Percentiles rank a stretch among this genome's conserved stretches.
Conservation (phyloP, 805 yeast genomes). For the Metschnikowia reukaufii region DNA sequence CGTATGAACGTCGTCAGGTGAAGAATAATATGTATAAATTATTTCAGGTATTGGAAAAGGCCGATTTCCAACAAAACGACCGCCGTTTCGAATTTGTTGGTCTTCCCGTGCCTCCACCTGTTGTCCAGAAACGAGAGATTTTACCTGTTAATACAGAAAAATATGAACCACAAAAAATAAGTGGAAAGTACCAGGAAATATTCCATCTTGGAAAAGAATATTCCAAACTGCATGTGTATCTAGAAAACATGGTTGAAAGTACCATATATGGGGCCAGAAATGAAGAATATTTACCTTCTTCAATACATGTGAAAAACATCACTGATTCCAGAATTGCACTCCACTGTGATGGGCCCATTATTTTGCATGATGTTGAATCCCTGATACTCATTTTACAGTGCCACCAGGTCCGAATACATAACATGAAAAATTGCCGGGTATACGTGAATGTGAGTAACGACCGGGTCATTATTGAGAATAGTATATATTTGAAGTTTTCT, state of each 20-base stretch:
- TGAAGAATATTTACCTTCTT: constrained; percentile 14
- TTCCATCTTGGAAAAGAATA: constrained; percentile 7
- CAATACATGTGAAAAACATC: constrained; percentile 27
- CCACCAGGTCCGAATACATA: constrained; percentile 22
- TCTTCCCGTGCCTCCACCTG: constrained; percentile 23
- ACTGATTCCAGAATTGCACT: constrained; percentile 19
- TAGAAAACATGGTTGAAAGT: constrained; percentile 9
- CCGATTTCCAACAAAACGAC: constrained; percentile 17
- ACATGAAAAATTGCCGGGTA: constrained; percentile 14
- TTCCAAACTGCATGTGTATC: constrained; percentile 18
- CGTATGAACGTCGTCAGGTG: constrained; percentile 26
- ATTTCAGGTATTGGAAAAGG: constrained; percentile 23
- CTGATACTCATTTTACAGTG: constrained; percentile 15
- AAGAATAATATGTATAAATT: constrained; percentile 21
- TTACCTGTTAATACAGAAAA: not conserved
- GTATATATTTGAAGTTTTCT: constrained; percentile 17
- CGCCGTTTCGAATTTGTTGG: constrained; percentile 30
- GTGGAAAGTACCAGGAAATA: not conserved
- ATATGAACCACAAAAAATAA: constrained; percentile 3
- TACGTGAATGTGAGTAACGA: constrained; percentile 22
- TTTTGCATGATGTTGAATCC: constrained; percentile 19
- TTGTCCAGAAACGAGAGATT: not conserved
- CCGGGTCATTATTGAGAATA: constrained; percentile 33
- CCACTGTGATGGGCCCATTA: constrained; percentile 31
- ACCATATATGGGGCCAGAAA: constrained; percentile 4